Percentiles rank a stretch among this genome's conserved stretches.
phyloP scores from a whole-genome alignment of 495 filamentous ascomycete genomes.

The Podospora anserina region DNA sequence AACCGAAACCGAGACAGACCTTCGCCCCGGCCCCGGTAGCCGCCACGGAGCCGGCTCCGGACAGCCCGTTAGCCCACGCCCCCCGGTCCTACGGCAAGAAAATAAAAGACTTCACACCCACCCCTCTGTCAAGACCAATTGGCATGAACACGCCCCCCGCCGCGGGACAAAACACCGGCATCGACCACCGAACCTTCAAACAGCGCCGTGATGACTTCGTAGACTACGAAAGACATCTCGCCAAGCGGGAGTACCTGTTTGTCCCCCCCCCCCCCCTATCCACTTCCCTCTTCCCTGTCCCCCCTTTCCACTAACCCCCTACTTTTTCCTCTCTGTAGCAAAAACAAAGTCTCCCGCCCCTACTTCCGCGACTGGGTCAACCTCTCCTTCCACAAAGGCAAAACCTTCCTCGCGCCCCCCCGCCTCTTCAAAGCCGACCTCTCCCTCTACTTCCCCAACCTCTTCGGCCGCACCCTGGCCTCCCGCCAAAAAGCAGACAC shows the following conservation, averaged over 20 bases:
- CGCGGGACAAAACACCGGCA: conserved; percentile 74
- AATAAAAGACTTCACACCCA: conserved; percentile 60
- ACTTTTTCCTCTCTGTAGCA: conserved; percentile 31
- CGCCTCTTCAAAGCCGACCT: conserved; percentile 69
- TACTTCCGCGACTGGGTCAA: conserved; percentile 94
- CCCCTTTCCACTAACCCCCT: background rate
- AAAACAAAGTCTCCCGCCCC: conserved; percentile 63
- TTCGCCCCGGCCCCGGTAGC: conserved; percentile 7
- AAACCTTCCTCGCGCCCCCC: conserved; percentile 78
- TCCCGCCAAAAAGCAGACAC: conserved; percentile 54
- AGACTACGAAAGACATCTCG: conserved; percentile 78
- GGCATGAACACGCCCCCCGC: conserved; percentile 69
- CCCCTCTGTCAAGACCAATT: conserved; percentile 72
- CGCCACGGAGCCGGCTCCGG: conserved; percentile 7
- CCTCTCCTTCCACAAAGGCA: conserved; percentile 76
- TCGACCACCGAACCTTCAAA: conserved; percentile 62
- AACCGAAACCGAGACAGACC: conserved; percentile 5
- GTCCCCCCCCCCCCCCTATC: conserved; percentile 16
- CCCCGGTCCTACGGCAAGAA: conserved; percentile 54
- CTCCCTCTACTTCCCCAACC: conserved; percentile 90
- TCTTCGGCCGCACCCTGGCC: conserved; percentile 71
- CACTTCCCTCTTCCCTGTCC: background rate
- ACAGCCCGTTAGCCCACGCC: conserved; percentile 46
- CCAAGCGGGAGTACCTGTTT: conserved; percentile 68
- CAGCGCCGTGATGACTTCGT: conserved; percentile 78